phyloP scores from a whole-genome alignment of 495 filamentous ascomycete species.

The Jackrogersella minutella region DNA sequence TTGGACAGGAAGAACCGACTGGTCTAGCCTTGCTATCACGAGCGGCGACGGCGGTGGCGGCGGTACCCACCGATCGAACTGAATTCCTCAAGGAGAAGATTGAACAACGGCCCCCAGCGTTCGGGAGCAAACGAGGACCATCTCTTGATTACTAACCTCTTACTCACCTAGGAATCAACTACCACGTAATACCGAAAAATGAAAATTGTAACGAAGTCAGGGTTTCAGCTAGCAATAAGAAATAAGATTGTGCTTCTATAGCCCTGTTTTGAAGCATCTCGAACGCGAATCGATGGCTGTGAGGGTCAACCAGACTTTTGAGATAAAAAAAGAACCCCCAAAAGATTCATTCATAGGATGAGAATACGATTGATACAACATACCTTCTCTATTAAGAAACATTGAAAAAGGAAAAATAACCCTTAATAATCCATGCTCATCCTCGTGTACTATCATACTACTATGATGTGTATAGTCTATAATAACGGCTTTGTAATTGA shows the following conservation, averaged over 20 bases:
- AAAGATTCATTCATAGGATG: not conserved
- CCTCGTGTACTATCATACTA: too few species aligned
- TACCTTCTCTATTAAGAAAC: not conserved
- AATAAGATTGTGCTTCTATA: slow-evolving; percentile 2
- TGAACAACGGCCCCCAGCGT: not conserved
- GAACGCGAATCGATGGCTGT: not conserved
- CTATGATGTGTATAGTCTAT: not conserved
- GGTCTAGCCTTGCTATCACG: slow-evolving; percentile 9
- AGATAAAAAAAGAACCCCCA: not conserved
- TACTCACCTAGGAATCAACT: too few species aligned
- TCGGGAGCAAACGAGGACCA: too few species aligned
- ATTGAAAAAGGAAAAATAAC: slow-evolving; percentile 14
- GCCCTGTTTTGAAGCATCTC: not conserved
- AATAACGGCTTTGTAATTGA: slow-evolving; percentile 12
- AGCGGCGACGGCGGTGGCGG: too few species aligned
- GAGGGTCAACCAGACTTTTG: slow-evolving; percentile 19
- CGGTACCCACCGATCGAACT: not conserved
- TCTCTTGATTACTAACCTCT: too few species aligned
- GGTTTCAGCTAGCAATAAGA: slow-evolving; percentile 24
- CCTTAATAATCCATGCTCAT: not conserved
- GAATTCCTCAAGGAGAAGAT: not conserved
- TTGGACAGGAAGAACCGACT: not conserved
- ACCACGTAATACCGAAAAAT: not conserved
- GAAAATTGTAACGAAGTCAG: not conserved
- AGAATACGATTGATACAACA: not conserved